Conservation (phyloP, 441 rosid species). For the Euphorbia celastroides region DNA sequence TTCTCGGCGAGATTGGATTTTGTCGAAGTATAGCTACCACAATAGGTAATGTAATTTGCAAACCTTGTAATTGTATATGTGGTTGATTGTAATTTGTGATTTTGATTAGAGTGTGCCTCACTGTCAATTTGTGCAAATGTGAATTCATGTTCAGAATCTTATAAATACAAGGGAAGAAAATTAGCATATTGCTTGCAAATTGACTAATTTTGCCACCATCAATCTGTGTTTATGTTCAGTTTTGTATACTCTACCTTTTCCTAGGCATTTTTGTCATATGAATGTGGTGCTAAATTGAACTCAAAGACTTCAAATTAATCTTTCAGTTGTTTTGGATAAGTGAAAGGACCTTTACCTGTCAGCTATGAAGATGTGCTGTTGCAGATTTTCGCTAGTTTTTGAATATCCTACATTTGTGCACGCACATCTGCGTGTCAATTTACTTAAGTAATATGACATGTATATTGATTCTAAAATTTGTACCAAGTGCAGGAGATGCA, state of each 20-base stretch:
- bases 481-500: conserved; percentile 35
- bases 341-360: neutral
- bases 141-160: neutral
- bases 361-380: neutral
- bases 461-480: neutral
- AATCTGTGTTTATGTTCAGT: neutral
- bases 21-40: conserved; percentile 36
- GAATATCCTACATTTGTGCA: neutral
- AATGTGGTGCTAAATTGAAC: neutral
- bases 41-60: conserved; percentile 27
- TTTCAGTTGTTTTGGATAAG: conserved; percentile 1
- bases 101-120: neutral
- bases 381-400: neutral
- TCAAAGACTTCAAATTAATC: neutral
- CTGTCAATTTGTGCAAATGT: neutral
- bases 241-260: neutral
- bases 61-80: neutral
- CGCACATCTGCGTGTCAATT: too few species aligned
- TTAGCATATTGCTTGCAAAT: neutral
- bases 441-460: neutral
- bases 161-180: neutral
- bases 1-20: conserved; percentile 21
- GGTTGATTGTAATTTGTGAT: neutral
- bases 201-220: neutral
- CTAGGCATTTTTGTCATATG: neutral